Evolutionary conservation across 2,329 filamentous ascomycete species (phyloP), one percentile per base, ranked within the genome.

Genomic region (Coniochaeta ligniaria): DNA sequence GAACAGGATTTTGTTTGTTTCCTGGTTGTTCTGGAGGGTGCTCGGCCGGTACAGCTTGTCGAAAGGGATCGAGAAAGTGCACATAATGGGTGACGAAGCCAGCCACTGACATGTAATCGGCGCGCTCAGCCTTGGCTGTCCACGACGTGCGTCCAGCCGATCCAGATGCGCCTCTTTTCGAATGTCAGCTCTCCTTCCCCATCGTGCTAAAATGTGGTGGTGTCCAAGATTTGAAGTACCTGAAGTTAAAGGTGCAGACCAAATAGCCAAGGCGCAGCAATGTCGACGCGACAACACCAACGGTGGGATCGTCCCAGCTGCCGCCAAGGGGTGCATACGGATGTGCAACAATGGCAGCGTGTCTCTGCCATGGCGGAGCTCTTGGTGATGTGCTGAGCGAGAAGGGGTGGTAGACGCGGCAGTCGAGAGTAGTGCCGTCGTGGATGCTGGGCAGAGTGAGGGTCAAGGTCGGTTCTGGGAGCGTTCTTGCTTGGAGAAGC

Each of bases 321-420:
- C 94, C 95, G 5, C 95, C 95, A 58, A 98, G 78, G 0, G 91
- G 88, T 36, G 91, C 92, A 71, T 98, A 98, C 0, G 95, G 94
- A 73, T 98, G 95, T 14, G 93, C 93, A 43, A 98, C 77, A 3
- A 96, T 79, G 54, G 82, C 83, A 17, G 79, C 80, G 64, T 85
- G 75, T 57, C 75, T 76, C 47, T 66, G 69, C 81, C 81, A 84
- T 58, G 72, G 66, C 33, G 71, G 70, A 14, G 74, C 68, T 45
- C 72, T 59, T 57, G 70, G 57, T 11, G 66, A 66, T 16, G 70
- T 69, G 45, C 66, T 65, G 8, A 82, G 70, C 35, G 79, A 80
- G 1, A 71, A 66, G 1, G 89, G 88, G 67, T 95, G 88, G 73
- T 95, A 96, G 62, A 98, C 76, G 61, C 94, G 90, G 71, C 92